These are phyloP conservation scores for Whalleya microplaca DNA, from an alignment of 2,329 filamentous ascomycete genomes.

Conservation along the genomic window DNA sequence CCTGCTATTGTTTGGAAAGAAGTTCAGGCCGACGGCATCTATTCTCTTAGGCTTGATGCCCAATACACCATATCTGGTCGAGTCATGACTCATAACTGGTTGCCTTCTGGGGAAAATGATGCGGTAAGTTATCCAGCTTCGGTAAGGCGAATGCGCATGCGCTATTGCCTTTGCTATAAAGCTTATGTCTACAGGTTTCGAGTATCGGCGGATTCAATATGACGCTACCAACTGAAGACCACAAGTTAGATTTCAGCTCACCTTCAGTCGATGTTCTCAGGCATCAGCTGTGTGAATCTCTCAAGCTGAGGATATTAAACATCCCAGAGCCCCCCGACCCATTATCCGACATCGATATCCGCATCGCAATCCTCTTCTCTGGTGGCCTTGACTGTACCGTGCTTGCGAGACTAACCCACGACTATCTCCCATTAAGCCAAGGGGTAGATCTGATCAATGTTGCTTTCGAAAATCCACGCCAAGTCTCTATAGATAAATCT, in stretches of 20 bases:
- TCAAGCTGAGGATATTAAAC: conserved; percentile 65
- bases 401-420: conserved; percentile 78
- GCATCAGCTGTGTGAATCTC: conserved; percentile 60
- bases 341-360: conserved; percentile 44
- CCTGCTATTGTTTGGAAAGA: conserved; percentile 67
- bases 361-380: conserved; percentile 85
- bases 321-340: conserved; percentile 62
- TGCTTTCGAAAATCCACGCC: conserved; percentile 90
- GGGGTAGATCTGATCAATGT: conserved; percentile 90
- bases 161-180: conserved; percentile 37
- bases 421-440: conserved; percentile 70
- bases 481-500: conserved; percentile 59
- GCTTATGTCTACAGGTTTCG: conserved; percentile 54
- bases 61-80: conserved; percentile 4
- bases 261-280: conserved; percentile 57
- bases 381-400: conserved; percentile 93
- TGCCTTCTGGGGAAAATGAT: conserved; percentile 38
- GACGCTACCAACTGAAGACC: conserved; percentile 40
- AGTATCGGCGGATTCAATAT: conserved; percentile 59
- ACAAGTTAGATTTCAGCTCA: conserved; percentile 45
- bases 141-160: conserved; percentile 9
- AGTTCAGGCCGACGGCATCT: conserved; percentile 83
- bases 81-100: conserved; percentile 39
- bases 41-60: conserved; percentile 62
- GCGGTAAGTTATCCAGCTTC: conserved; percentile 47